Percentiles rank a stretch among this genome's conserved stretches.
Evolutionary conservation across 352 stramenopile genomes (phyloP).

Genomic region (Pilasporangium apinafurcum): DNA sequence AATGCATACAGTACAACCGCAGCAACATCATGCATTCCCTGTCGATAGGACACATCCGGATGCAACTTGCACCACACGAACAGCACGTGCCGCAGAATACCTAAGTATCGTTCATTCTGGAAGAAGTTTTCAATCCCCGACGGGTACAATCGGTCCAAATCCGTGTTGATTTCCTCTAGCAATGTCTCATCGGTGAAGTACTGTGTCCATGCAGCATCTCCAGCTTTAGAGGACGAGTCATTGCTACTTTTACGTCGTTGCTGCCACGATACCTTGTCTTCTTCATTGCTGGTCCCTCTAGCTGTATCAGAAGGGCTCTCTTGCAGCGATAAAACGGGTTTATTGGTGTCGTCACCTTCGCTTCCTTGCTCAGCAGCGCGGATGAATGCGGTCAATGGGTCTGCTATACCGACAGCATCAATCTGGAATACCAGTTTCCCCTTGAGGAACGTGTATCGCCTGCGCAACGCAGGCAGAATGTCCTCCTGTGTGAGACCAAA

Average conservation of each 20-base stretch:
- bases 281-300: slow-evolving; percentile 2
- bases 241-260: no score
- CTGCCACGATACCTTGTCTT: neutral
- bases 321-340: no score
- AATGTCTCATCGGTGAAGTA: slow-evolving; percentile 67
- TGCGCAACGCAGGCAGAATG: slow-evolving; percentile 15
- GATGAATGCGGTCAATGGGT: slow-evolving; percentile 37
- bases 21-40: slow-evolving; percentile 82
- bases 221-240: neutral
- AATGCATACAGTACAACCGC: slow-evolving; percentile 77
- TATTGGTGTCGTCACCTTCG: slow-evolving; percentile 10
- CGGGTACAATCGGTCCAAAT: slow-evolving; percentile 70
- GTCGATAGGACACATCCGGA: slow-evolving; percentile 73
- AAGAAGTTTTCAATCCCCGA: slow-evolving; percentile 72
- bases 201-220: slow-evolving; percentile 28
- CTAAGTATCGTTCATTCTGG: slow-evolving; percentile 58
- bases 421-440: slow-evolving; percentile 61
- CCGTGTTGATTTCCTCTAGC: slow-evolving; percentile 78
- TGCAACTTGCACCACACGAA: slow-evolving; percentile 83
- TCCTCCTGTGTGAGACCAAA: slow-evolving; percentile 14
- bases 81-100: slow-evolving; percentile 61
- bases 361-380: slow-evolving; percentile 2
- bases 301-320: neutral
- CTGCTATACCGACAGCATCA: slow-evolving; percentile 33
- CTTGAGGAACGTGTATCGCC: slow-evolving; percentile 51